Base-by-base conservation (phyloP, 2,329 filamentous ascomycete species). In the Sporothrix schenckii region DNA sequence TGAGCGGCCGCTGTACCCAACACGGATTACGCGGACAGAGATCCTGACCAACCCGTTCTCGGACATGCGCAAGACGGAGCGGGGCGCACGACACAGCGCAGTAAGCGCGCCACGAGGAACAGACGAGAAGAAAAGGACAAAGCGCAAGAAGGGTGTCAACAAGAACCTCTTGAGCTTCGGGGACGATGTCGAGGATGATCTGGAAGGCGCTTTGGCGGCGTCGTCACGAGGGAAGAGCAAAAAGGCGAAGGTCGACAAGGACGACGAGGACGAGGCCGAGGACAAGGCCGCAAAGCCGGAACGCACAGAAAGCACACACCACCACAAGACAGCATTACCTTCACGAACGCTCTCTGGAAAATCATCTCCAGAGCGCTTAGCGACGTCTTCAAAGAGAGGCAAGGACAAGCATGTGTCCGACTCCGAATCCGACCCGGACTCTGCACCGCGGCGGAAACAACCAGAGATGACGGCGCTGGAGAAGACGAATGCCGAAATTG, bases 1-100 rank as follows among this genome's bases (percentile, higher is more conserved):
- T 7, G 94, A 98, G 73, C 86, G 93, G 72, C 94, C 94, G 1
- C 80, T 96, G 65, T 99, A 97, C 79, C 91, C 94, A 0, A 88
- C 93, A 49, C 93, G 89, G 79, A 89, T 99, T 71, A 89, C 88
- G 4, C 83, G 85, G 24, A 83, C 91, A 39, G 92, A 95, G 79
- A 88, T 96, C 24, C 79, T 95, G 73, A 87, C 93, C 63, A 95
- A 95, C 76, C 92, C 92, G 0, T 96, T 94, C 72, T 87, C 91
- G 65, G 91, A 92, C 76, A 93, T 95, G 91, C 87, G 89, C 75
- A 91, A 88, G 81, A 85, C 89, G 75, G 84, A 86, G 66, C 85
- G 86, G 70, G 87, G 87, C 16, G 82, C 82, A 44, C 84, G 79
- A 44, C 49, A 66, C 49, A 39, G 9, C 80, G 24, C 82, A 84